phyloP scores from a whole-genome alignment of 2,329 filamentous ascomycete species.

The Colletotrichum sp. region DNA sequence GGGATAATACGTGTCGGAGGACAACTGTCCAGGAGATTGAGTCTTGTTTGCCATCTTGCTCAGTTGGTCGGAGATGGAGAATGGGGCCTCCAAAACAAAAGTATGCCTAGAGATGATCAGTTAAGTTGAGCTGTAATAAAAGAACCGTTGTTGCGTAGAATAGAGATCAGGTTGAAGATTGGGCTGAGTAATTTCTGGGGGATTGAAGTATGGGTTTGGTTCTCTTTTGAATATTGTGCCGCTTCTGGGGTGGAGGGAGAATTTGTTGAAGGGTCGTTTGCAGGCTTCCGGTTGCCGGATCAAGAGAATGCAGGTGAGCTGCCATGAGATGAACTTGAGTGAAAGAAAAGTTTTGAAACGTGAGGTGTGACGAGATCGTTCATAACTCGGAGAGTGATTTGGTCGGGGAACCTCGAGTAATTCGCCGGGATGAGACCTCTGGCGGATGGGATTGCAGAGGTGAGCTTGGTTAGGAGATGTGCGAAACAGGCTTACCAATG shows the following conservation, averaged over 20 bases:
- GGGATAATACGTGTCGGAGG: neutral
- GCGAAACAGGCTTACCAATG: neutral
- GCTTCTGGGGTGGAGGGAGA: neutral
- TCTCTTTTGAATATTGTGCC: too few species aligned
- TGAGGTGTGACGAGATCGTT: neutral
- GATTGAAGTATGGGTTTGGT: too few species aligned
- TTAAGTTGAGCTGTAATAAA: neutral
- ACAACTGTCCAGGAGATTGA: neutral
- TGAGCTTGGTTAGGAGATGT: neutral
- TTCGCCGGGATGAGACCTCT: neutral
- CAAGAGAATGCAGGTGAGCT: rapidly evolving
- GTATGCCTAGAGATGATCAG: rapidly evolving
- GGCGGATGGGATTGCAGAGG: neutral
- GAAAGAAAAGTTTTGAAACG: rapidly evolving
- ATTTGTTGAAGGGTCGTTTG: neutral
- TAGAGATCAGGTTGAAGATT: too few species aligned
- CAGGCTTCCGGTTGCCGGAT: neutral
- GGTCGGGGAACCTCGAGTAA: neutral
- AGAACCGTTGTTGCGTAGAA: too few species aligned
- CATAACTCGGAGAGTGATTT: neutral
- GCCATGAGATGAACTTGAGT: neutral
- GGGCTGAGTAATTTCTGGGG: too few species aligned
- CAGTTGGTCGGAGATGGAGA: neutral
- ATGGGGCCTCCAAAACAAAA: neutral
- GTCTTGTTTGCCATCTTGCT: neutral